Percentiles rank a stretch among this genome's conserved stretches.
Evolutionary conservation across 805 yeast species (phyloP).

Genomic region (Metschnikowia borealis): DNA sequence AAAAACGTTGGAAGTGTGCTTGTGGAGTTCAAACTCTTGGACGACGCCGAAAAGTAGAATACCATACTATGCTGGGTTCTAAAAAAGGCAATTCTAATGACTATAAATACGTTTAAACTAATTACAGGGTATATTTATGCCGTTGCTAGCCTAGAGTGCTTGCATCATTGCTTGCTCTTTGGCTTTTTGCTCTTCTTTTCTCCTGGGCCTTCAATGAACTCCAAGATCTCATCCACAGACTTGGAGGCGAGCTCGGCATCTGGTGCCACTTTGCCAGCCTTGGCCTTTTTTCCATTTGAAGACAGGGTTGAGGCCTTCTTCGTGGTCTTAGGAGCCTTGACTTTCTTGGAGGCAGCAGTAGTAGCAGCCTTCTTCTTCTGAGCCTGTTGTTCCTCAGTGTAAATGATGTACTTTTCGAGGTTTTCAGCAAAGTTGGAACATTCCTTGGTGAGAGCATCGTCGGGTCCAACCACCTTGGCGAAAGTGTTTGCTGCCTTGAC

Average conservation of each 20-base stretch:
- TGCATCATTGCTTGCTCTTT: constrained; percentile 7
- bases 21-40: constrained; percentile 11
- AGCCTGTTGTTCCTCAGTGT: constrained; percentile 38
- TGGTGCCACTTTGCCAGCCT: constrained; percentile 18
- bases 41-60: neutral
- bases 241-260: constrained; percentile 57
- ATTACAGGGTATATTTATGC: constrained; percentile 2
- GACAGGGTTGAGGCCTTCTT: constrained; percentile 6
- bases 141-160: neutral
- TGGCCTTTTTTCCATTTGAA: constrained; percentile 16
- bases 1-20: constrained; percentile 16
- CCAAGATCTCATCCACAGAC: constrained; percentile 69
- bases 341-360: constrained; percentile 5
- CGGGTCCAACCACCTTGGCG: constrained; percentile 57
- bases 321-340: constrained; percentile 20
- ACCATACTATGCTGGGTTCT: too few species aligned
- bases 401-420: constrained; percentile 47
- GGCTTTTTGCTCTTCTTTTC: constrained; percentile 3
- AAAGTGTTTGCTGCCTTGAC: constrained; percentile 55
- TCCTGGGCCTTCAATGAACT: constrained; percentile 55
- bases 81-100: neutral
- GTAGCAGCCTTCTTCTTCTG: constrained; percentile 25
- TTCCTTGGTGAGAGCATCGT: constrained; percentile 64
- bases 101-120: constrained; percentile 3
- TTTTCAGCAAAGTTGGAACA: constrained; percentile 60